Evolutionary conservation across 2,329 filamentous ascomycete genomes (phyloP), one percentile per base, ranked within the genome.

Genomic region (Pyricularia grisea): DNA sequence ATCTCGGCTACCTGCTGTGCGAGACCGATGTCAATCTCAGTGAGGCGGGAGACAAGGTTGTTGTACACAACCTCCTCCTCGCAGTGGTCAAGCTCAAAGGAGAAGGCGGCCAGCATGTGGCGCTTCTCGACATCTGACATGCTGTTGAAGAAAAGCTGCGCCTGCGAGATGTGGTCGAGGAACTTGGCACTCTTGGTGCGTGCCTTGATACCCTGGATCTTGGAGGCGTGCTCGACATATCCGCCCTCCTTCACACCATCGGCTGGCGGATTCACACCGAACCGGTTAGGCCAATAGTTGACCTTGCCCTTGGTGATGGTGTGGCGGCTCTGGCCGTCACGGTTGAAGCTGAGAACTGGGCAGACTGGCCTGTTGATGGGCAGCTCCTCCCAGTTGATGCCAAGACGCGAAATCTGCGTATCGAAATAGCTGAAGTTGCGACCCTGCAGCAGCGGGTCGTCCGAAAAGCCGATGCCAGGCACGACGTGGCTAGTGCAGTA

Each of bases 71-170:
- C 77, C 0, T 89, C 86, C 61, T 95, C 92, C 27, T 94, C 91
- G 75, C 92, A 95, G 77, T 94, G 92, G 74, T 93, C 91, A 0
- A 95, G 81, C 78, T 92, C 90, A 74, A 92, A 93, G 3, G 82
- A 81, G 12, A 92, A 82, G 0, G 90, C 87, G 50, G 80, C 81
- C 31, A 81, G 80, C 20, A 91, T 78, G 75, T 92, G 90, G 14
- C 75, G 74, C 78, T 91, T 88, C 78, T 94, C 92, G 3, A 87
- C 81, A 0, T 83, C 79, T 0, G 87, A 86, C 72, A 94, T 78
- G 20, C 90, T 93, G 81, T 94, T 94, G 81, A 88, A 94, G 81
- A 95, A 95, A 1, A 94, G 81, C 75, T 94, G 91, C 0, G 92
- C 91, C 77, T 95, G 92, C 67, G 85, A 89, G 78, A 87, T 87